A percentile compares a stretch with the other conserved stretches of the same genome.
These are phyloP conservation scores for Coemansia asiatica DNA, from an alignment of 192 early-diverging fungal species.

Conservation along the genomic window DNA sequence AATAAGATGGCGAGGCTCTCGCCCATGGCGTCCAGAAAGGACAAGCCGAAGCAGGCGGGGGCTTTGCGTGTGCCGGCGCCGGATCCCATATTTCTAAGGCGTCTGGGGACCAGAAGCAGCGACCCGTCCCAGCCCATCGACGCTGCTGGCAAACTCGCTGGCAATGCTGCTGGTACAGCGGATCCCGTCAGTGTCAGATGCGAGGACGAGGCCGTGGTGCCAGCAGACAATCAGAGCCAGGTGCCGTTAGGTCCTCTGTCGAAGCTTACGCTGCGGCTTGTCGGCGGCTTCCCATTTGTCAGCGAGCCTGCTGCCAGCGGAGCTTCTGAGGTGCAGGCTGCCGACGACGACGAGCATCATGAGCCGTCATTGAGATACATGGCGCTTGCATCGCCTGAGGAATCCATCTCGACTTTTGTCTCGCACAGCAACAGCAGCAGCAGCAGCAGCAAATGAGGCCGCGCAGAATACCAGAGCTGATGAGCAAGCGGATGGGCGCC, in stretches of 20 bases:
- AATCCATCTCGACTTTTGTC: slow-evolving; percentile 1
- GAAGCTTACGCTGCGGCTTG: background rate
- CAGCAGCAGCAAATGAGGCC: background rate
- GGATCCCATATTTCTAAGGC: background rate
- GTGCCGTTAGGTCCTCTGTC: background rate
- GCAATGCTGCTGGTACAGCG: background rate
- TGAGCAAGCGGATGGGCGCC: slow-evolving; percentile 1
- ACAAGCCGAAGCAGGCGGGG: background rate
- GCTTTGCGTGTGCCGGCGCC: background rate
- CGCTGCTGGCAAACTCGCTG: no score
- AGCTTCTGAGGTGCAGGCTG: no score
- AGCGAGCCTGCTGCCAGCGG: background rate
- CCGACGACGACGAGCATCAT: no score
- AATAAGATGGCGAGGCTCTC: slow-evolving; percentile 1
- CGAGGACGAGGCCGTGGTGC: background rate
- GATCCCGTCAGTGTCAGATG: background rate
- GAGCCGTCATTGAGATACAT: background rate
- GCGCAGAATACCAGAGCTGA: background rate
- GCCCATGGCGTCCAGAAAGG: background rate
- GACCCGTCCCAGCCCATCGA: no score
- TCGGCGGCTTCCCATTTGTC: background rate
- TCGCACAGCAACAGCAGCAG: background rate
- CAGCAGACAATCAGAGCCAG: background rate
- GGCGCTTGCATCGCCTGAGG: background rate
- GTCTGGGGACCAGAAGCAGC: background rate